Conservation (phyloP, 257 asterid genomes). For the Forsythia viridissima region DNA sequence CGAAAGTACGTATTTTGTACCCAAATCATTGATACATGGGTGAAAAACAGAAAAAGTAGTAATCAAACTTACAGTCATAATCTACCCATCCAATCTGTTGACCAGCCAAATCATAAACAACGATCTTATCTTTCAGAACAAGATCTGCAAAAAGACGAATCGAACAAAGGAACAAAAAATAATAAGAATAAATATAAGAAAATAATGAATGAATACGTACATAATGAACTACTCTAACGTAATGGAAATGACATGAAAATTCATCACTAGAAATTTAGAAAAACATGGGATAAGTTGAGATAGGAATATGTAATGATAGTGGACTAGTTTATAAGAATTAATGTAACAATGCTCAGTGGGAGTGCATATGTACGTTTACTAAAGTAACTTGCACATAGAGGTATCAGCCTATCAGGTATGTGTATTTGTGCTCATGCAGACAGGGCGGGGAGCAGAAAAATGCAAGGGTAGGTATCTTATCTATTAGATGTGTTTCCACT, state of each 20-base stretch:
- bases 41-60: background rate
- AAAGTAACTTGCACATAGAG: background rate
- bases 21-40: background rate
- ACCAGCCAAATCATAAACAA: slow-evolving; percentile 81
- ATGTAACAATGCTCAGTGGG: background rate
- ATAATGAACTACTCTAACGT: background rate
- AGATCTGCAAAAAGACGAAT: slow-evolving; percentile 55
- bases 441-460: background rate
- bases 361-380: background rate
- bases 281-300: background rate
- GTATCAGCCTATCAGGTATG: background rate
- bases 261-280: background rate
- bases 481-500: background rate
- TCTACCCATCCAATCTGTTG: slow-evolving; percentile 90
- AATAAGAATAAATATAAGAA: background rate
- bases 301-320: background rate
- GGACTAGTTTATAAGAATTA: background rate
- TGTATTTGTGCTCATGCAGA: background rate
- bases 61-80: slow-evolving; percentile 82
- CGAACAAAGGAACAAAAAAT: slow-evolving; percentile 1
- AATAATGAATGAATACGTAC: background rate
- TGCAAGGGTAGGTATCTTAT: background rate
- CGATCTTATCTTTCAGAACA: slow-evolving; percentile 83
- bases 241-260: background rate
- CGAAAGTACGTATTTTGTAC: background rate